Evolutionary conservation across 345 rosid genomes (phyloP).

Genomic region (Mercurialis annua): DNA sequence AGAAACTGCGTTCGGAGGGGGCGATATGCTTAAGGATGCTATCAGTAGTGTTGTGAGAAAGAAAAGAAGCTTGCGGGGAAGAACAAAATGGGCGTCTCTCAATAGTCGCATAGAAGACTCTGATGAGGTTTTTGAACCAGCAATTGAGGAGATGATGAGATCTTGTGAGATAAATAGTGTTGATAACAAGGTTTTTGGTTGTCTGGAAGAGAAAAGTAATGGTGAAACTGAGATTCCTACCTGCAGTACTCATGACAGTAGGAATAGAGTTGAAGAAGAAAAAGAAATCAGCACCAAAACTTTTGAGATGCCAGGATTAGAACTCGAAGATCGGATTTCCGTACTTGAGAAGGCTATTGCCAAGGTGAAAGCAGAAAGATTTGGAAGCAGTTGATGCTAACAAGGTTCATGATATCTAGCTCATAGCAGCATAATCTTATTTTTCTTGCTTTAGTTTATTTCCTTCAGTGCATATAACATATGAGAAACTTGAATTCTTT

Average conservation of each 20-base stretch:
- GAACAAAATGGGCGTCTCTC: neutral
- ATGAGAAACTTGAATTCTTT: too few species aligned
- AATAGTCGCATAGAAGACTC: too few species aligned
- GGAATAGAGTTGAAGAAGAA: neutral
- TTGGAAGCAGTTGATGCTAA: neutral
- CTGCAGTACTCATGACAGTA: neutral
- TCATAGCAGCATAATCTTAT: too few species aligned
- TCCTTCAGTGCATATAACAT: too few species aligned
- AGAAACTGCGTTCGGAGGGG: neutral
- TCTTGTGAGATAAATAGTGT: neutral
- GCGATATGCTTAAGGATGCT: neutral
- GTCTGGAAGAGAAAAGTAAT: conserved; percentile 27
- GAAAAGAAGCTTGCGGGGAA: conserved; percentile 8
- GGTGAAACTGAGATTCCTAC: neutral
- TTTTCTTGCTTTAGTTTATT: too few species aligned
- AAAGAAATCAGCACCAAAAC: conserved; percentile 5
- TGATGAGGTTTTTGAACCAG: neutral
- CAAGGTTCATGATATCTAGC: too few species aligned
- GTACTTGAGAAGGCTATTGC: conserved; percentile 23
- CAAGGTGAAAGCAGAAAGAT: conserved; percentile 20
- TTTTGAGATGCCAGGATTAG: neutral
- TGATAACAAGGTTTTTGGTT: neutral
- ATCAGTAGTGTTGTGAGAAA: conserved; percentile 1
- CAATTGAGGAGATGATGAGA: neutral
- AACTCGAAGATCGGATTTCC: conserved; percentile 24